Evolutionary conservation across 2,329 filamentous ascomycete species (phyloP).

Genomic region (Nemania sp.): DNA sequence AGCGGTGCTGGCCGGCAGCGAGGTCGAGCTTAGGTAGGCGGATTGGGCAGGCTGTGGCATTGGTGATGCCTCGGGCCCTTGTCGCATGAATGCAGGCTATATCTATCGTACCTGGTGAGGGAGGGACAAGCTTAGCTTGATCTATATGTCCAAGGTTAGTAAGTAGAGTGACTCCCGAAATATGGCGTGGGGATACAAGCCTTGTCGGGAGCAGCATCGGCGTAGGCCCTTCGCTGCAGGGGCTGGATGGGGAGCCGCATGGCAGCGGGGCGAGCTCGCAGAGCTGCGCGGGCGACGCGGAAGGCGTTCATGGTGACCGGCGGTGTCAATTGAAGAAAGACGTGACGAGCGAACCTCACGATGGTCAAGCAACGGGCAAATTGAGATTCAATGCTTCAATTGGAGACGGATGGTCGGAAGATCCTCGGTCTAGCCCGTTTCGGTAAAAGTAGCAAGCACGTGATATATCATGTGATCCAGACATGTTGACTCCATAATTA

Average conservation of each 20-base stretch:
- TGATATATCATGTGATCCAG: constrained; percentile 33
- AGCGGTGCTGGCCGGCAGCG: constrained; percentile 48
- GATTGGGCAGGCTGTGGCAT: not conserved
- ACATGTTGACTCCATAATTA: not conserved
- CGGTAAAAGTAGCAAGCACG: constrained; percentile 57
- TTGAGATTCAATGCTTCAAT: constrained; percentile 50
- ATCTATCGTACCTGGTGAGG: constrained; percentile 95
- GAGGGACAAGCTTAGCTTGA: constrained; percentile 97
- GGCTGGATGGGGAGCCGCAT: constrained; percentile 82
- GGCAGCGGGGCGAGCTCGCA: constrained; percentile 83
- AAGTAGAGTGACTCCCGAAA: constrained; percentile 44
- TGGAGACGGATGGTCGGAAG: constrained; percentile 43
- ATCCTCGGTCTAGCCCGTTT: constrained; percentile 50
- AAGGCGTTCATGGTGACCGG: constrained; percentile 87
- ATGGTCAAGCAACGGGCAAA: constrained; percentile 61
- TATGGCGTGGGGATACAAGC: constrained; percentile 46
- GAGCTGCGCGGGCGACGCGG: constrained; percentile 89
- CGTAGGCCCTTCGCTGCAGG: constrained; percentile 89
- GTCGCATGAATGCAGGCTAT: constrained; percentile 4
- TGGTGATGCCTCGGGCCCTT: not conserved
- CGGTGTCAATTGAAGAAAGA: constrained; percentile 61
- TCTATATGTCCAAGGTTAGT: constrained; percentile 61
- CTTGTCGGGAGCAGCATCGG: constrained; percentile 88
- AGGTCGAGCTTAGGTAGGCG: constrained; percentile 8
- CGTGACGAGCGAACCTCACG: constrained; percentile 58